A percentile compares a stretch with the other conserved stretches of the same genome.
Conservation (phyloP, 345 rosid species). For the Moringa oleifera region DNA sequence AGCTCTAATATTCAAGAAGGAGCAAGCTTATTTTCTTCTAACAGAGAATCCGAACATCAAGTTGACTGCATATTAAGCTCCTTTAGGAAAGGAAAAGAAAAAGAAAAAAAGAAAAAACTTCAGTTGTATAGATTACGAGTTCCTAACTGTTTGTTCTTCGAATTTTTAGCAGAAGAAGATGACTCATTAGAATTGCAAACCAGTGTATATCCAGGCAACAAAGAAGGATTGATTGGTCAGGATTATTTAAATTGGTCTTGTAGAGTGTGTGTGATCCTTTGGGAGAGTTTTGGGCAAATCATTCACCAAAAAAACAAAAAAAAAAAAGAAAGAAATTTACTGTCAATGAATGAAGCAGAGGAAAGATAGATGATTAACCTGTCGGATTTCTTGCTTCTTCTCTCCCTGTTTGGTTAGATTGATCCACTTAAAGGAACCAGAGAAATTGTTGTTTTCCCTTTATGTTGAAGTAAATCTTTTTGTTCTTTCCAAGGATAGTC, state of each 20-base stretch:
- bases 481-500: no score
- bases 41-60: constrained; percentile 12
- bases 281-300: constrained; percentile 5
- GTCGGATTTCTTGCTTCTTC: not conserved
- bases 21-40: constrained; percentile 11
- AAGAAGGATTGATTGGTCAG: constrained; percentile 21
- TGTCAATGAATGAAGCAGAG: constrained; percentile 8
- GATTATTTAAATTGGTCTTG: constrained; percentile 17
- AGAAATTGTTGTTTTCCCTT: no score
- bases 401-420: not conserved
- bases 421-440: no score
- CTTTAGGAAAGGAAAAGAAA: constrained; percentile 8
- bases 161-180: constrained; percentile 50
- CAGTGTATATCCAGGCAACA: constrained; percentile 24
- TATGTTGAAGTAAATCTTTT: no score
- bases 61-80: constrained; percentile 16
- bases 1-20: constrained; percentile 31
- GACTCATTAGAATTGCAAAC: constrained; percentile 25
- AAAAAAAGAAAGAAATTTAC: constrained; percentile 8
- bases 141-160: constrained; percentile 43
- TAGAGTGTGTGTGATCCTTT: constrained; percentile 17
- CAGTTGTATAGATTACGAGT: constrained; percentile 48
- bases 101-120: not conserved
- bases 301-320: no score
- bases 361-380: not conserved